A percentile compares a stretch with the other conserved stretches of the same genome.
Conservation (phyloP, 2,329 filamentous ascomycete species). For the Calonectria naviculata region DNA sequence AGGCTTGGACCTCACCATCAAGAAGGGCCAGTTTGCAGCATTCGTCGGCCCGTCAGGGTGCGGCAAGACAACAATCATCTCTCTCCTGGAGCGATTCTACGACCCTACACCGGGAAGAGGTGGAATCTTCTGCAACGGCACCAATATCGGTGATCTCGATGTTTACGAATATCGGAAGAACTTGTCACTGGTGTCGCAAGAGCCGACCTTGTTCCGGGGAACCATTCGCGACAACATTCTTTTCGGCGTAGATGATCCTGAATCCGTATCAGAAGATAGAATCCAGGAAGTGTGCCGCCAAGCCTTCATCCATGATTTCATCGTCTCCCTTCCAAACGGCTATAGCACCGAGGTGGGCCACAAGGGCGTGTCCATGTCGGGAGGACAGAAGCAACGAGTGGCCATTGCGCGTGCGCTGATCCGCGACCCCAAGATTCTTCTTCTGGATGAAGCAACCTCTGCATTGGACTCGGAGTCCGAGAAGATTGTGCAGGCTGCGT, state of each 20-base stretch:
- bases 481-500: conserved; percentile 62
- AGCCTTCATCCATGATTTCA: conserved; percentile 68
- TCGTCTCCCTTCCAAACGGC: conserved; percentile 60
- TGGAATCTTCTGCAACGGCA: conserved; percentile 25
- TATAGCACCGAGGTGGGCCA: conserved; percentile 61
- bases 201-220: conserved; percentile 45
- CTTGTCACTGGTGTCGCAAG: conserved; percentile 39
- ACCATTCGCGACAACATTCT: conserved; percentile 44
- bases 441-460: conserved; percentile 77
- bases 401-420: conserved; percentile 65
- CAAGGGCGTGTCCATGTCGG: conserved; percentile 65
- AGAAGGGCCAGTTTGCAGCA: conserved; percentile 56
- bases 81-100: conserved; percentile 44
- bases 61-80: conserved; percentile 44
- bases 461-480: conserved; percentile 71
- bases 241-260: conserved; percentile 26
- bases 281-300: conserved; percentile 44
- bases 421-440: conserved; percentile 63
- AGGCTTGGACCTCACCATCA: conserved; percentile 37
- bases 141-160: conserved; percentile 25
- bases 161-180: conserved; percentile 31
- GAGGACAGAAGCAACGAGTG: conserved; percentile 66
- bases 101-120: conserved; percentile 11
- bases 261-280: conserved; percentile 29
- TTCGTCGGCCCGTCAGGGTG: conserved; percentile 28